phyloP scores from a whole-genome alignment of 768 basidiomycete species.

The Fomitopsis serialis region DNA sequence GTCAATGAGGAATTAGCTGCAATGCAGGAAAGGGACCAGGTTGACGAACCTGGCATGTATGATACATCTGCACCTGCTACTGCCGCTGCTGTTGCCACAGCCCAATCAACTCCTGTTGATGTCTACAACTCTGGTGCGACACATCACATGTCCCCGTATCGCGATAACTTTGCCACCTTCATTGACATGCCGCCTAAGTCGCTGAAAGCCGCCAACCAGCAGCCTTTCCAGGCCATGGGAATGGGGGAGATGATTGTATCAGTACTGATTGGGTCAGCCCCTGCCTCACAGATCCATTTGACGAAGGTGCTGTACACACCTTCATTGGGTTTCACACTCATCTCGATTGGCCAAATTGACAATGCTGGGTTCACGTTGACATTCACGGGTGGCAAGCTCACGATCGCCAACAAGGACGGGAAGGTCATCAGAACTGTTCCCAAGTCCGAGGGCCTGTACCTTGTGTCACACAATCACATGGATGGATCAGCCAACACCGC shows the following conservation, averaged over 20 bases:
- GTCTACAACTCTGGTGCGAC: constrained; percentile 15
- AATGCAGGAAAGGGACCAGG: constrained; percentile 2
- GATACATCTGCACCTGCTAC: not conserved
- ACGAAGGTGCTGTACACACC: constrained; percentile 17
- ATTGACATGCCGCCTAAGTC: constrained; percentile 11
- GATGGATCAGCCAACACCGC: not conserved
- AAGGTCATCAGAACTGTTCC: constrained; percentile 9
- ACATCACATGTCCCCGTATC: constrained; percentile 13
- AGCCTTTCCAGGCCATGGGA: constrained; percentile 13
- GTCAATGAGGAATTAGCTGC: not conserved
- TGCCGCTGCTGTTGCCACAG: not conserved
- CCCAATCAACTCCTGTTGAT: not conserved
- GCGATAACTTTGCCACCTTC: constrained; percentile 6
- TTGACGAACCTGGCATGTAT: constrained; percentile 19
- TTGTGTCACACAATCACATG: not conserved
- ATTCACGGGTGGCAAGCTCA: constrained; percentile 7
- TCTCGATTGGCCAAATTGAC: constrained; percentile 15
- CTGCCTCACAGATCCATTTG: constrained; percentile 1
- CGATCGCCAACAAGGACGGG: constrained; percentile 2
- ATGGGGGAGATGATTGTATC: constrained; percentile 8
- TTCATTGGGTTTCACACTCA: constrained; percentile 13
- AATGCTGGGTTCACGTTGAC: constrained; percentile 2
- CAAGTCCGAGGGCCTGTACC: constrained; percentile 14
- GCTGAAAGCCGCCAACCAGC: constrained; percentile 23
- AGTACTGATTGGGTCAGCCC: not conserved